Conservation (phyloP, 345 rosid genomes). For the Melaleuca alternifolia region DNA sequence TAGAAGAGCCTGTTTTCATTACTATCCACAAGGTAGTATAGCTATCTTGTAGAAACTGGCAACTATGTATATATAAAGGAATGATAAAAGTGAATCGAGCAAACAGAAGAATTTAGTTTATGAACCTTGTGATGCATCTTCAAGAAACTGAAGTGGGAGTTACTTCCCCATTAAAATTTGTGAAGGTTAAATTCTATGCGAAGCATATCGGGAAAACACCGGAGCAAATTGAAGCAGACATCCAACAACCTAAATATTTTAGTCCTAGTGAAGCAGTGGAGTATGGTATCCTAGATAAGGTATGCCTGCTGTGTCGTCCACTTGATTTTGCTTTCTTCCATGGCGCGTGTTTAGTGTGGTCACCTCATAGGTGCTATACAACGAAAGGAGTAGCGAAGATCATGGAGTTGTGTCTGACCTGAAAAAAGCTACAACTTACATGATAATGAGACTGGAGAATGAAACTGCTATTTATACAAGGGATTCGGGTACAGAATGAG, state of each 20-base stretch:
- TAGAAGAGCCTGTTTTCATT: neutral
- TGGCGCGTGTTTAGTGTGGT: neutral
- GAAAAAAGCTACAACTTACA: conserved; percentile 41
- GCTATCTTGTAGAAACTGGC: neutral
- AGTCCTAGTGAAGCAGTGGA: conserved; percentile 70
- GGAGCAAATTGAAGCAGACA: conserved; percentile 78
- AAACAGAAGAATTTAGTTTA: neutral
- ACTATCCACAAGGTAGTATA: neutral
- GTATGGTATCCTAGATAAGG: conserved; percentile 94
- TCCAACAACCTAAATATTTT: conserved; percentile 75
- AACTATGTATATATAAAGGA: neutral
- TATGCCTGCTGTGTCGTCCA: neutral
- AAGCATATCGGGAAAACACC: conserved; percentile 61
- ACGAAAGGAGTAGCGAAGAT: conserved; percentile 52
- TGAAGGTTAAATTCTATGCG: conserved; percentile 65
- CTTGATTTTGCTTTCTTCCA: neutral
- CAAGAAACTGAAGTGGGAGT: neutral
- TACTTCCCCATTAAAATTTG: neutral
- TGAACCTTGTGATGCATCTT: neutral
- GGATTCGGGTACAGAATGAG: conserved; percentile 6
- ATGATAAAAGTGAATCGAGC: neutral
- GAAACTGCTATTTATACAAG: neutral
- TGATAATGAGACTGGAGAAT: conserved; percentile 1
- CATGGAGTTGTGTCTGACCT: conserved; percentile 57
- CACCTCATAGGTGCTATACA: conserved; percentile 61